Percentiles rank a stretch among this genome's conserved stretches.
These are phyloP conservation scores for Quercus mongolica DNA, from an alignment of 306 rosid genomes.

Conservation along the genomic window DNA sequence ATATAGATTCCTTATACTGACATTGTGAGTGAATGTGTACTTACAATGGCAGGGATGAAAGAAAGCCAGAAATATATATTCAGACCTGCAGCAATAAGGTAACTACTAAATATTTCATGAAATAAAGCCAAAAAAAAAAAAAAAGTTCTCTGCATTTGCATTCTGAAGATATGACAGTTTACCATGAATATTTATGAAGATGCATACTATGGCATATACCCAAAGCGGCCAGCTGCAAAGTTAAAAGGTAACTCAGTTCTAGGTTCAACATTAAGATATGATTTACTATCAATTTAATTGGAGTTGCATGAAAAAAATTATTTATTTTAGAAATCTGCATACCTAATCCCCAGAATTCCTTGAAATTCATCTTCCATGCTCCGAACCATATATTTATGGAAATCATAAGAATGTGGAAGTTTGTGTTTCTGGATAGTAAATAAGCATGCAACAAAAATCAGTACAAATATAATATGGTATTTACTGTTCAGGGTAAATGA, in stretches of 20 bases:
- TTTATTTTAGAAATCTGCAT: constrained; percentile 18
- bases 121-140: constrained; percentile 12
- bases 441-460: constrained; percentile 3
- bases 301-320: constrained; percentile 1
- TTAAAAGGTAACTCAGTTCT: constrained; percentile 15
- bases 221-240: constrained; percentile 88
- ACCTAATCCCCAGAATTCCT: constrained; percentile 96
- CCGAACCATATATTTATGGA: constrained; percentile 83
- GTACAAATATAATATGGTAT: neutral
- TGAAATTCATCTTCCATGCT: constrained; percentile 99
- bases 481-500: neutral
- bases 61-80: constrained; percentile 96
- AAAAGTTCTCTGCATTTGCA: neutral
- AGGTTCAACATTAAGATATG: neutral
- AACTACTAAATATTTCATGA: constrained; percentile 17
- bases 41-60: constrained; percentile 91
- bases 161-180: constrained; percentile 18
- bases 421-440: constrained; percentile 68
- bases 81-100: constrained; percentile 52
- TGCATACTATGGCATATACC: constrained; percentile 86
- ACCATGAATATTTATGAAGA: constrained; percentile 88
- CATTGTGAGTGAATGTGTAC: constrained; percentile 24
- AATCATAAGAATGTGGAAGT: constrained; percentile 74
- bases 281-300: neutral
- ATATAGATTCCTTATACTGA: neutral